A percentile compares a stretch with the other conserved stretches of the same genome.
phyloP scores from a whole-genome alignment of 2,329 filamentous ascomycete species.

The Thielaviopsis ethacetica region DNA sequence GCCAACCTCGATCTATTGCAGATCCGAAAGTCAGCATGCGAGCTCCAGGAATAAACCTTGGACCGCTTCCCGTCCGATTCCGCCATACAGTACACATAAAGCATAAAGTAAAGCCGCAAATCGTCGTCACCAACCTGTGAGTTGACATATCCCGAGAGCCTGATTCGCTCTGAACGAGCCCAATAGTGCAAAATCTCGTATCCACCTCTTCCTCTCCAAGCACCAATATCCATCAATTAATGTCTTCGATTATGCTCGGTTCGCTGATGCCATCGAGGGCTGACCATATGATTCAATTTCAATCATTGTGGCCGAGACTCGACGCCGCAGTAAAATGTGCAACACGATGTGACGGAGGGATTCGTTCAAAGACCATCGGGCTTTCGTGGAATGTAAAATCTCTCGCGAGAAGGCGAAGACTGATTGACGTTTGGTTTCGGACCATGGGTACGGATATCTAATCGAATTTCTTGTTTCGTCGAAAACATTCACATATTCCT shows the following conservation, averaged over 20 bases:
- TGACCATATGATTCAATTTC: not conserved
- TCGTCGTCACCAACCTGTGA: conserved; percentile 13
- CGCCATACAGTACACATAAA: conserved; percentile 20
- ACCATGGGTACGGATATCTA: conserved; percentile 6
- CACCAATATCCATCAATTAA: not conserved
- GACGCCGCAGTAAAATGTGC: conserved; percentile 2
- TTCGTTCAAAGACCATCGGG: not conserved
- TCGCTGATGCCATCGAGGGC: conserved; percentile 2
- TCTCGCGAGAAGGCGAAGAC: conserved; percentile 9
- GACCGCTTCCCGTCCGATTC: conserved; percentile 65
- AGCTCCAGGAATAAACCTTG: conserved; percentile 56
- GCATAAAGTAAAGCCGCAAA: conserved; percentile 15
- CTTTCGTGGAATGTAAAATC: conserved; percentile 6
- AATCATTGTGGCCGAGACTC: not conserved
- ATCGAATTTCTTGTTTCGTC: not conserved
- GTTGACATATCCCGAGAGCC: conserved; percentile 10
- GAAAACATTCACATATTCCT: not conserved
- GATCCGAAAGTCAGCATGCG: conserved; percentile 57
- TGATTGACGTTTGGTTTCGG: conserved; percentile 11
- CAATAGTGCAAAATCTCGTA: not conserved
- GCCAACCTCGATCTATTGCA: conserved; percentile 92
- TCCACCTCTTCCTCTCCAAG: conserved; percentile 8
- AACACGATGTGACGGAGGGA: not conserved
- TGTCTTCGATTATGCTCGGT: conserved; percentile 3
- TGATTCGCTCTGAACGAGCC: not conserved